phyloP scores from a whole-genome alignment of 1,284 basidiomycete species.

The Vanrija humicola region DNA sequence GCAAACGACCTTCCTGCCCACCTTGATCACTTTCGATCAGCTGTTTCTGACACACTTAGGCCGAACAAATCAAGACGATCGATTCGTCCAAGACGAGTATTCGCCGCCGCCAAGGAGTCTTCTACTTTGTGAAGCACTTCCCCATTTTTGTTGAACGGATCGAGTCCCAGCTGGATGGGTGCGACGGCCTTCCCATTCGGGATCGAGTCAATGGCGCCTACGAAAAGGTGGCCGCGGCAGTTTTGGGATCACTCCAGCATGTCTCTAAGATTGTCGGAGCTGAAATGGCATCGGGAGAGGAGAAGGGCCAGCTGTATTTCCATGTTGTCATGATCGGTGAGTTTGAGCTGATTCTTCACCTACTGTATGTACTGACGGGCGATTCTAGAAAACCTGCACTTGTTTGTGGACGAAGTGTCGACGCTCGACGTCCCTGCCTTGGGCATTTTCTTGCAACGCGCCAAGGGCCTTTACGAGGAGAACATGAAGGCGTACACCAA shows the following conservation, averaged over 20 bases:
- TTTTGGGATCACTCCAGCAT: conserved; percentile 89
- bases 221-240: conserved; percentile 77
- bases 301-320: conserved; percentile 94
- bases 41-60: conserved; percentile 51
- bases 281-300: conserved; percentile 62
- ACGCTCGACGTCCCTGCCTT: conserved; percentile 61
- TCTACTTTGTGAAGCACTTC: conserved; percentile 90
- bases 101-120: conserved; percentile 84
- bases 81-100: conserved; percentile 69
- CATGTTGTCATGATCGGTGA: conserved; percentile 90
- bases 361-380: background rate
- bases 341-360: conserved; percentile 42
- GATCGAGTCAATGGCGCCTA: conserved; percentile 75
- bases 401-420: conserved; percentile 77
- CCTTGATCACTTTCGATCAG: too few relatives aligned
- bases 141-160: conserved; percentile 80
- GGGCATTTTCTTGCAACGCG: conserved; percentile 64
- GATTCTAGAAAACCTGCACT: conserved; percentile 85
- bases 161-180: conserved; percentile 78
- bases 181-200: conserved; percentile 73
- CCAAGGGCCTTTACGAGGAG: conserved; percentile 80
- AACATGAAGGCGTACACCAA: conserved; percentile 81
- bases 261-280: conserved; percentile 86
- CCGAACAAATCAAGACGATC: conserved; percentile 81
- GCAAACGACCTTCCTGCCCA: too few relatives aligned